phyloP scores from a whole-genome alignment of 768 basidiomycete genomes.

The Kwoniella sp. region DNA sequence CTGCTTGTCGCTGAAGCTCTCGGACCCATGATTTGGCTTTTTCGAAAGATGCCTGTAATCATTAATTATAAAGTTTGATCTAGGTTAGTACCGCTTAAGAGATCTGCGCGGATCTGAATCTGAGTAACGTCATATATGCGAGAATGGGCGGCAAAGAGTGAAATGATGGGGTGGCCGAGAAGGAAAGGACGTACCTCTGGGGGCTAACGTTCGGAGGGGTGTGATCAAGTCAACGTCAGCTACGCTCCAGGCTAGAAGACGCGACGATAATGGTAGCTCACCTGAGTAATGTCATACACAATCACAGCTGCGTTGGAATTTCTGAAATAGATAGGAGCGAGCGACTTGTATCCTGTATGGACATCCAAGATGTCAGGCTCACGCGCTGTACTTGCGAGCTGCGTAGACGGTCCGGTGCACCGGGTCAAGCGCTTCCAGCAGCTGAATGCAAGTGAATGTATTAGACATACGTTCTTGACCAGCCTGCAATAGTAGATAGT shows the following conservation, averaged over 20 bases:
- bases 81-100: not conserved
- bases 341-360: conserved; percentile 53
- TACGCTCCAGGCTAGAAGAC: not conserved
- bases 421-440: no score
- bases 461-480: conserved; percentile 52
- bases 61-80: not conserved
- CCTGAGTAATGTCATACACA: conserved; percentile 74
- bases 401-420: no score
- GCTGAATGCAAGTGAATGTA: no score
- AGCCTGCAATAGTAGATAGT: conserved; percentile 33
- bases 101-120: no score
- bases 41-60: conserved; percentile 71
- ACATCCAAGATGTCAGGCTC: no score
- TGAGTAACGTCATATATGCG: no score
- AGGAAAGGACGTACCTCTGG: conserved; percentile 40
- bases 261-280: conserved; percentile 57
- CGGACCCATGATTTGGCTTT: conserved; percentile 96
- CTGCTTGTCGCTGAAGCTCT: conserved; percentile 94
- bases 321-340: conserved; percentile 56
- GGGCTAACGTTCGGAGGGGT: conserved; percentile 22
- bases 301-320: conserved; percentile 56
- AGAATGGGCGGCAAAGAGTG: not conserved
- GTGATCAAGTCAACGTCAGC: no score
- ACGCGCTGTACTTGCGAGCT: no score
- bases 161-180: no score